Percentiles rank a stretch among this genome's conserved stretches.
These are phyloP conservation scores for Lophiostoma macrostomum DNA, from an alignment of 495 filamentous ascomycete species.

Conservation along the genomic window DNA sequence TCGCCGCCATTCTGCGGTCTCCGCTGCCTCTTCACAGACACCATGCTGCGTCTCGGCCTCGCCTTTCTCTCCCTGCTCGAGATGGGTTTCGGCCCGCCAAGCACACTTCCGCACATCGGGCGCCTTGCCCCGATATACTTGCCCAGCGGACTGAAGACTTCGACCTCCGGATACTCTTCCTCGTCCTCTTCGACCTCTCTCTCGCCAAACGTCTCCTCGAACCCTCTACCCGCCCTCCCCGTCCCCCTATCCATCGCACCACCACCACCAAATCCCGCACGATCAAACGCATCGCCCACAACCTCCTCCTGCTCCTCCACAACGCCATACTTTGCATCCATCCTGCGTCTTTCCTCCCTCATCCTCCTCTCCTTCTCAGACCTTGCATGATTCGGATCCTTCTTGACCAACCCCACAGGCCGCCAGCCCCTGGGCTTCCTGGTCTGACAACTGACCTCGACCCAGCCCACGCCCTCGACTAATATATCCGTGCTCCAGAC, in stretches of 20 bases:
- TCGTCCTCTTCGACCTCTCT: not conserved
- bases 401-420: conserved; percentile 6
- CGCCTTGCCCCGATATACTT: conserved; percentile 64
- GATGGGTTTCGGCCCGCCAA: conserved; percentile 36
- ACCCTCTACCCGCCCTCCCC: conserved; percentile 27
- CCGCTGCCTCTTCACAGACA: conserved; percentile 27
- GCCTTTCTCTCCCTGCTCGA: conserved; percentile 22
- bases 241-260: not conserved
- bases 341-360: conserved; percentile 9
- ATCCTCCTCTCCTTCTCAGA: conserved; percentile 5
- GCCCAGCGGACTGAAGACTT: conserved; percentile 82
- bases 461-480: conserved; percentile 88
- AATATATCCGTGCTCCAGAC: conserved; percentile 79
- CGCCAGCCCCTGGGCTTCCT: conserved; percentile 51
- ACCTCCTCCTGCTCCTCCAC: not conserved
- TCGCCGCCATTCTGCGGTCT: conserved; percentile 5
- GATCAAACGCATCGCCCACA: conserved; percentile 16
- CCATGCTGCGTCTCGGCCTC: conserved; percentile 56
- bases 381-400: conserved; percentile 14
- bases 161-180: conserved; percentile 61
- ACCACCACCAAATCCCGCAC: conserved; percentile 2
- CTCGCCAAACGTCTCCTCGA: conserved; percentile 21
- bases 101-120: conserved; percentile 72
- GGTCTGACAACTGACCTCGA: conserved; percentile 82
- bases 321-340: not conserved